Base-by-base conservation (phyloP, 768 basidiomycete genomes). In the Boletus rubropictus region DNA sequence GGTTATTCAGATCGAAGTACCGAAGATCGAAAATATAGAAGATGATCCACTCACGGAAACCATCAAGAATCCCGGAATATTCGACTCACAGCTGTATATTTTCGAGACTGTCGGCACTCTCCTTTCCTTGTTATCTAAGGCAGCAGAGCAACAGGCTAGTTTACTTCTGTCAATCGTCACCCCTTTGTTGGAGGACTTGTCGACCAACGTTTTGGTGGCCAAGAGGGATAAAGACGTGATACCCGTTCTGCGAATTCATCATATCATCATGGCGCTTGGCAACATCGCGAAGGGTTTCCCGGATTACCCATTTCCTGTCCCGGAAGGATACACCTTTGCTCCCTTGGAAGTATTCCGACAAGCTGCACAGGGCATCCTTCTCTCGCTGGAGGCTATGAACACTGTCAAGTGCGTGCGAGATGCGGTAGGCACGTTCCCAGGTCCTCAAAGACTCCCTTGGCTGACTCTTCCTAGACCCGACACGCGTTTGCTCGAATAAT, bases 271-370 rank as follows among this genome's bases (percentile, higher is more conserved):
- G 83, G 93, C 95, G 3, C 73, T 97, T 18, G 95, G 95, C 11
- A 91, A 89, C 57, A 80, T 97, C 46, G 88, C 93, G 29, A 96
- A 96, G 69, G 96, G 96, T 11, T 98, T 97, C 69, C 96, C 96
- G 0, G 91, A 92, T 61, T 86, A 86, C 59, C 87, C 89, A 35
- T 80, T 77, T 14, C 76, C 81, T 2, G 69, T 83, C 1, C 80
- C 82, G 0, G 75, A 78, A 55, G 81, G 79, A 27, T 85, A 84
- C 56, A 74, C 81, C 8, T 69, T 82, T 17, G 87, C 91, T 0
- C 81, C 82, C 1, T 65, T 90, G 44, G 80, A 84, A 42, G 80
- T 90, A 12, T 96, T 98, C 68, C 76, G 79, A 49, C 81, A 89
- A 63, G 80, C 89, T 58, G 88, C 90, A 0, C 87, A 94, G 61